Evolutionary conservation across 2,329 filamentous ascomycete species (phyloP).

Genomic region (Ceratocystis huliohia): DNA sequence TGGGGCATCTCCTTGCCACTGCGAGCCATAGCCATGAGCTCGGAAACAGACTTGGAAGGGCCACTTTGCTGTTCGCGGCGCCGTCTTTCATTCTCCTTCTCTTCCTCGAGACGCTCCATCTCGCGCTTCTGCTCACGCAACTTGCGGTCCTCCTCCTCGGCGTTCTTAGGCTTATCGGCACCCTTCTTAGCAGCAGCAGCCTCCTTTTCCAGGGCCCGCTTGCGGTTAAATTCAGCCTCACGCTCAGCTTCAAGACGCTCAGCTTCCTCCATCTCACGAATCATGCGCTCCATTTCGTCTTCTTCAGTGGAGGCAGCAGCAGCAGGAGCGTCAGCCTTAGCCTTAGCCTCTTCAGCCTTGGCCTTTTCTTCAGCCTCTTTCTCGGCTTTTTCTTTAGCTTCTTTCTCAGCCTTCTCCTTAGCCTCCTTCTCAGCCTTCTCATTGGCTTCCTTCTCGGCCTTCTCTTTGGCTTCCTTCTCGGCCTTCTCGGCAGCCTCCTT

Average conservation of each 20-base stretch:
- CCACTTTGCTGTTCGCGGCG: conserved; percentile 41
- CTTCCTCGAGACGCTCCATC: conserved; percentile 61
- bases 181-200: conserved; percentile 37
- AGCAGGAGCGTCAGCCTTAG: conserved; percentile 23
- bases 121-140: conserved; percentile 60
- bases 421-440: conserved; percentile 30
- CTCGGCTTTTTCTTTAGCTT: conserved; percentile 23
- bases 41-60: conserved; percentile 40
- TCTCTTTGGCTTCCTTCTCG: conserved; percentile 28
- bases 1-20: conserved; percentile 25
- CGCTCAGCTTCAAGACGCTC: conserved; percentile 32
- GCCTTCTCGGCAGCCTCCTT: conserved; percentile 28
- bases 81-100: conserved; percentile 38
- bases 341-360: conserved; percentile 25
- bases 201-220: conserved; percentile 37
- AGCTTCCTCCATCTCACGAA: conserved; percentile 49
- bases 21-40: conserved; percentile 32
- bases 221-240: conserved; percentile 38
- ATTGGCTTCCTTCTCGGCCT: conserved; percentile 29
- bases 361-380: conserved; percentile 25
- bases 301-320: conserved; percentile 30
- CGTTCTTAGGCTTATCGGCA: conserved; percentile 29
- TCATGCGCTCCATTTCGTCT: conserved; percentile 47
- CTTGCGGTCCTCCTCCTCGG: conserved; percentile 49
- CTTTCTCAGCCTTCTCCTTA: conserved; percentile 26